These are phyloP conservation scores for Candida namnaoensis DNA, from an alignment of 805 yeast species.

Conservation along the genomic window DNA sequence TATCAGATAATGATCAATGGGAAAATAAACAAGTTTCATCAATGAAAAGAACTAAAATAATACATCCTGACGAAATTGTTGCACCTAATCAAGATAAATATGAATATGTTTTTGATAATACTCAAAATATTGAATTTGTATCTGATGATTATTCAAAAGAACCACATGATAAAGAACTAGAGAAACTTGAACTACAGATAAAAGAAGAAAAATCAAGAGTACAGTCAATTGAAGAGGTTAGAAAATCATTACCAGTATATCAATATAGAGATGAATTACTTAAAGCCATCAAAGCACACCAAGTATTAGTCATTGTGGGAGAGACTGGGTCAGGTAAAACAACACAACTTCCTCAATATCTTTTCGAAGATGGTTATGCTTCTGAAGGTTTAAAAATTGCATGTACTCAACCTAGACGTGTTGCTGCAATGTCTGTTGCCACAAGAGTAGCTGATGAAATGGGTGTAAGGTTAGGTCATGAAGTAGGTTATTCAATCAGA, in stretches of 20 bases:
- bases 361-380: constrained; percentile 77
- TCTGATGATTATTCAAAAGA: constrained; percentile 22
- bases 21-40: constrained; percentile 12
- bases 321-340: constrained; percentile 95
- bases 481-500: constrained; percentile 84
- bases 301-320: constrained; percentile 69
- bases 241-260: constrained; percentile 72
- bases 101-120: constrained; percentile 73
- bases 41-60: constrained; percentile 12
- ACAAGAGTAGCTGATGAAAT: constrained; percentile 87
- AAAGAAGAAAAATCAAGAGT: constrained; percentile 24
- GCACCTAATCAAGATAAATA: constrained; percentile 39
- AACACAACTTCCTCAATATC: constrained; percentile 84
- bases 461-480: constrained; percentile 68
- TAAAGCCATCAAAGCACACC: constrained; percentile 50
- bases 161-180: constrained; percentile 18
- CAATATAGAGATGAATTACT: constrained; percentile 51
- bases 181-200: constrained; percentile 24
- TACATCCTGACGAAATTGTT: constrained; percentile 31
- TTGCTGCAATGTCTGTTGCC: constrained; percentile 91
- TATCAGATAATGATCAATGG: constrained; percentile 14
- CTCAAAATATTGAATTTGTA: constrained; percentile 48
- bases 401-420: constrained; percentile 92
- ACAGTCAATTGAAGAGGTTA: constrained; percentile 25
- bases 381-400: constrained; percentile 53